These are phyloP conservation scores for Myxozyma geophila DNA, from an alignment of 805 yeast species.

Conservation along the genomic window DNA sequence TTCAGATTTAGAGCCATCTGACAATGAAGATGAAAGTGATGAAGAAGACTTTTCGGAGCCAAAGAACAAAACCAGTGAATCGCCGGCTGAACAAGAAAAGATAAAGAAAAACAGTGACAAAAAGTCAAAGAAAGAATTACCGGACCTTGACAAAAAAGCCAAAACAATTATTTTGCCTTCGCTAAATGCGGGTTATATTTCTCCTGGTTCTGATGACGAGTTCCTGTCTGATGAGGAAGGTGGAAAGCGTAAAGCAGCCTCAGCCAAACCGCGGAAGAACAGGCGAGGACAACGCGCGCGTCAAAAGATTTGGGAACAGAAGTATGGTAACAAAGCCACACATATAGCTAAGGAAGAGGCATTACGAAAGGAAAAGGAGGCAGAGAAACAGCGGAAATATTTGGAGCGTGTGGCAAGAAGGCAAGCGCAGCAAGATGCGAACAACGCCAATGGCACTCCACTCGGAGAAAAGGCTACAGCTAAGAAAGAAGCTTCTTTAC, in stretches of 20 bases:
- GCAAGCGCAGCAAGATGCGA: slow-evolving; percentile 12
- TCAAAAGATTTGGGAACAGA: slow-evolving; percentile 93
- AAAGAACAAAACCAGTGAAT: slow-evolving; percentile 17
- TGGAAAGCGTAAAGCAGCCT: slow-evolving; percentile 17
- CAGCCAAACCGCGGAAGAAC: slow-evolving; percentile 62
- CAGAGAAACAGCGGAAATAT: slow-evolving; percentile 51
- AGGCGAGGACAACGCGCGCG: slow-evolving; percentile 97
- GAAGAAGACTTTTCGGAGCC: background rate
- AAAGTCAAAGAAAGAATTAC: background rate
- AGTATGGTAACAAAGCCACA: slow-evolving; percentile 81
- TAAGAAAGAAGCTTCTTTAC: slow-evolving; percentile 51
- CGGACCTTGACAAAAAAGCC: slow-evolving; percentile 19
- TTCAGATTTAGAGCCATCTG: slow-evolving; percentile 15
- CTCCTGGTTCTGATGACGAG: slow-evolving; percentile 71
- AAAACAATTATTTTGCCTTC: slow-evolving; percentile 59
- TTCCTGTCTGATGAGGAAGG: slow-evolving; percentile 48
- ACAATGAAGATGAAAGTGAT: background rate
- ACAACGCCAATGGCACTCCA: slow-evolving; percentile 12
- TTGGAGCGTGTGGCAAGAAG: slow-evolving; percentile 18
- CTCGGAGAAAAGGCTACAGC: slow-evolving; percentile 9
- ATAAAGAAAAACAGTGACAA: background rate
- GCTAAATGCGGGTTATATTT: slow-evolving; percentile 76
- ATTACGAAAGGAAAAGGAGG: slow-evolving; percentile 59
- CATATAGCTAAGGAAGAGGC: slow-evolving; percentile 74
- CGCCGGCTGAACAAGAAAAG: slow-evolving; percentile 35